These are phyloP conservation scores for Pelargonium australe DNA, from an alignment of 441 rosid genomes.

Conservation along the genomic window DNA sequence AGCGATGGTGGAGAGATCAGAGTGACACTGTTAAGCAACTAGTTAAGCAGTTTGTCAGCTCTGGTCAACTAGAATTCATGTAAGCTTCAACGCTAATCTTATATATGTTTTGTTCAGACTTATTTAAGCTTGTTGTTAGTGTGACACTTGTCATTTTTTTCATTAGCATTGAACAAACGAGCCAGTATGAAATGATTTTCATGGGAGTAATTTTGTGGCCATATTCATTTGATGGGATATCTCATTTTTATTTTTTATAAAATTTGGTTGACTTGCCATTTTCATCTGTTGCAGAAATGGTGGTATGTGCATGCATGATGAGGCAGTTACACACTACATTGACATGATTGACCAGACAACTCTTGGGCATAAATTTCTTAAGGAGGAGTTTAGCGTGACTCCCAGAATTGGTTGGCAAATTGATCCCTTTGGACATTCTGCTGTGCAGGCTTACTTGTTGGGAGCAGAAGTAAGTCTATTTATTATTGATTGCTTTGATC, in stretches of 20 bases:
- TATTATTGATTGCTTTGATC: background rate
- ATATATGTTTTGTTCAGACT: background rate
- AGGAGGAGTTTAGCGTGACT: conserved; percentile 73
- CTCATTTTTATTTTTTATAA: background rate
- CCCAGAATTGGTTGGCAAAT: conserved; percentile 99
- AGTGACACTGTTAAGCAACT: conserved; percentile 50
- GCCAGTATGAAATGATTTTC: background rate
- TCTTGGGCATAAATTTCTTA: conserved; percentile 80
- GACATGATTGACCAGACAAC: conserved; percentile 99
- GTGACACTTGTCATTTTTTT: background rate
- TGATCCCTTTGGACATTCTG: conserved; percentile 99
- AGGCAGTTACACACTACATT: conserved; percentile 86
- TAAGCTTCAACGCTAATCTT: conserved; percentile 21
- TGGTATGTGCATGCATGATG: conserved; percentile 99
- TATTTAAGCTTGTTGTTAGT: background rate
- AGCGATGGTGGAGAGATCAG: conserved; percentile 97
- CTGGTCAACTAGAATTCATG: conserved; percentile 96
- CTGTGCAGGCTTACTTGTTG: conserved; percentile 92
- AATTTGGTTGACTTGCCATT: background rate
- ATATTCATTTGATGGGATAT: background rate
- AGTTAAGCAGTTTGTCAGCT: conserved; percentile 59
- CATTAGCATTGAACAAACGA: background rate
- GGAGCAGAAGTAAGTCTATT: conserved; percentile 62
- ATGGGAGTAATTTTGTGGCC: background rate
- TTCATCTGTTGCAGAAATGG: conserved; percentile 58